Conservation (phyloP, 805 yeast genomes). For the Ogataea sp. region DNA sequence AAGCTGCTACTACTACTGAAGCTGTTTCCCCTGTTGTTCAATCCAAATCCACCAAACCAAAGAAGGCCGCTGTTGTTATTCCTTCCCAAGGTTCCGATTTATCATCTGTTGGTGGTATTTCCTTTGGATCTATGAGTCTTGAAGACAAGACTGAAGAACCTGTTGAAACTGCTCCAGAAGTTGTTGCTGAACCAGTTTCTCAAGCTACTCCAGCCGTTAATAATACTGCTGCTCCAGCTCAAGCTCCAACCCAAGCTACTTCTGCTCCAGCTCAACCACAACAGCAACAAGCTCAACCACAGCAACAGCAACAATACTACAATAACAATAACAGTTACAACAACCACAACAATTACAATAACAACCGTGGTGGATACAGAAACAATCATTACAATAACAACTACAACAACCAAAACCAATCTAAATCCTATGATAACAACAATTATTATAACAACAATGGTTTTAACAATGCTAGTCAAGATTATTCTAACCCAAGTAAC, state of each 20-base stretch:
- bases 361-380: constrained; percentile 16
- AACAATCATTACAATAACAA: constrained; percentile 10
- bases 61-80: constrained; percentile 31
- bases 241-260: constrained; percentile 2
- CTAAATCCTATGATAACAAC: constrained; percentile 11
- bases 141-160: constrained; percentile 32
- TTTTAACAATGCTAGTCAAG: not conserved
- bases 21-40: too few relatives aligned
- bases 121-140: constrained; percentile 46
- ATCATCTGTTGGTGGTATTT: constrained; percentile 38
- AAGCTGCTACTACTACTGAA: constrained; percentile 1
- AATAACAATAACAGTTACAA: constrained; percentile 22
- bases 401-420: constrained; percentile 12
- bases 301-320: constrained; percentile 13
- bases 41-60: constrained; percentile 7
- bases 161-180: constrained; percentile 6
- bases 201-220: constrained; percentile 4
- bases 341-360: constrained; percentile 12
- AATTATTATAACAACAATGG: constrained; percentile 15
- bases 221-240: constrained; percentile 3
- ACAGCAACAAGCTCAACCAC: constrained; percentile 12
- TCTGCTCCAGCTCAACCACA: constrained; percentile 8
- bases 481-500: not conserved
- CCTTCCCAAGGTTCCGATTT: constrained; percentile 39
- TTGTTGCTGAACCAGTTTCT: constrained; percentile 3